These are phyloP conservation scores for Pythium periplocum DNA, from an alignment of 352 stramenopile species.

Conservation along the genomic window DNA sequence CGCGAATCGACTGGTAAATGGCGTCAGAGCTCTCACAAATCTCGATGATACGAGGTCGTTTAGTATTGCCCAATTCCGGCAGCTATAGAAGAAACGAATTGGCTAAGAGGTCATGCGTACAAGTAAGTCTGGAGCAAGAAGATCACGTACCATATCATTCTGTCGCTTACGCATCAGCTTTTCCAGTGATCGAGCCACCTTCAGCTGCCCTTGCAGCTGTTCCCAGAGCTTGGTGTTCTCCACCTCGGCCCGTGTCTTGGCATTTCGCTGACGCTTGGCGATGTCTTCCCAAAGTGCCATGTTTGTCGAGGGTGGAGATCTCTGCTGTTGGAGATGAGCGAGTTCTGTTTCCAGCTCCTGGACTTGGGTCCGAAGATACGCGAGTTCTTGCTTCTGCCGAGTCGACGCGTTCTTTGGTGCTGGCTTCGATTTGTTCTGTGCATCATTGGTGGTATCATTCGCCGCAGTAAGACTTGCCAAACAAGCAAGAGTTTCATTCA, in stretches of 20 bases:
- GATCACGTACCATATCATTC: slow-evolving; percentile 9
- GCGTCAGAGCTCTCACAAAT: no score
- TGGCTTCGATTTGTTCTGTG: no score
- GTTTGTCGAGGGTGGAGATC: background rate
- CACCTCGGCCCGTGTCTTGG: slow-evolving; percentile 27
- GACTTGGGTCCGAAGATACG: slow-evolving; percentile 21
- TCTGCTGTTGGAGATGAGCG: background rate
- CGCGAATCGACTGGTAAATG: no score
- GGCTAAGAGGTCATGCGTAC: no score
- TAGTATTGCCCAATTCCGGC: no score
- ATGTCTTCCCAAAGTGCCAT: slow-evolving; percentile 25
- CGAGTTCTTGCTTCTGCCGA: slow-evolving; percentile 28
- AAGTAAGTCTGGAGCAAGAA: no score
- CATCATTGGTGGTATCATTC: no score
- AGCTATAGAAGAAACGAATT: no score
- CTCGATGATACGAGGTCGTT: no score
- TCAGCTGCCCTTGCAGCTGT: slow-evolving; percentile 34
- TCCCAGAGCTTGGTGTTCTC: slow-evolving; percentile 43
- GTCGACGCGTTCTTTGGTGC: no score
- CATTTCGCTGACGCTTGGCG: slow-evolving; percentile 30
- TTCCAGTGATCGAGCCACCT: slow-evolving; percentile 31
- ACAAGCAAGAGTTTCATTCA: no score
- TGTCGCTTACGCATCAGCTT: slow-evolving; percentile 28
- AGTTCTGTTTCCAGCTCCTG: slow-evolving; percentile 22
- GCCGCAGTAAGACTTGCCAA: no score